Percentiles rank a stretch among this genome's conserved stretches.
Conservation (phyloP, 1,139 yeast genomes). For the Cylindricascospora bacillispora region DNA sequence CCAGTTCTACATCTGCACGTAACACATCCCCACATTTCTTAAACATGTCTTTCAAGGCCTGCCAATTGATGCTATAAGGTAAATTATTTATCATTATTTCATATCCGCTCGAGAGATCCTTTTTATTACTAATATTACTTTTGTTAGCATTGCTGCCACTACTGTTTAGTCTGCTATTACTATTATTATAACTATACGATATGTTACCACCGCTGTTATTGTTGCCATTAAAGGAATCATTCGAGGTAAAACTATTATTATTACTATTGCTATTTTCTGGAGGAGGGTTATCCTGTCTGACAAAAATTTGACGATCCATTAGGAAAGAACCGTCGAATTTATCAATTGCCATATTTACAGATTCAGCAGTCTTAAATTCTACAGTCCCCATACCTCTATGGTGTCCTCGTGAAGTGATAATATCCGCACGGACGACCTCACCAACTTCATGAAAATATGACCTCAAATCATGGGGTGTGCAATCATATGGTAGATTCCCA, state of each 20-base stretch:
- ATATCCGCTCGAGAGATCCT: conserved; percentile 14
- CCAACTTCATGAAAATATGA: conserved; percentile 53
- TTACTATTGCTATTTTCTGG: conserved; percentile 30
- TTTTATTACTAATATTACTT: background rate
- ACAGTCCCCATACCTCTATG: conserved; percentile 92
- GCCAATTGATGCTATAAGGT: conserved; percentile 72
- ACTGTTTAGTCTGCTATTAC: background rate
- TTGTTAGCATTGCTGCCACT: background rate
- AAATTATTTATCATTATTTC: conserved; percentile 72
- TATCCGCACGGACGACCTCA: conserved; percentile 72
- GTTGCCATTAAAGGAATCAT: no score
- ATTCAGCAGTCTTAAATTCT: conserved; percentile 57
- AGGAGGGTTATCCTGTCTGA: conserved; percentile 81
- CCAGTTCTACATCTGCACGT: conserved; percentile 63
- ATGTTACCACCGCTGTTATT: no score
- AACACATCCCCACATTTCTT: conserved; percentile 58
- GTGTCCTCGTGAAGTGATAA: conserved; percentile 71
- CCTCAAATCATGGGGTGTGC: conserved; percentile 46
- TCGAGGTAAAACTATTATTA: no score
- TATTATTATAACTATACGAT: no score
- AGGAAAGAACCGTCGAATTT: conserved; percentile 55
- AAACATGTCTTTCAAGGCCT: conserved; percentile 69
- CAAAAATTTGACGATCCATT: conserved; percentile 74
- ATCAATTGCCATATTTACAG: conserved; percentile 64
- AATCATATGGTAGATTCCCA: conserved; percentile 60